phyloP scores from a whole-genome alignment of 139 green algal genomes.

The Chlamydomonas sp. region DNA sequence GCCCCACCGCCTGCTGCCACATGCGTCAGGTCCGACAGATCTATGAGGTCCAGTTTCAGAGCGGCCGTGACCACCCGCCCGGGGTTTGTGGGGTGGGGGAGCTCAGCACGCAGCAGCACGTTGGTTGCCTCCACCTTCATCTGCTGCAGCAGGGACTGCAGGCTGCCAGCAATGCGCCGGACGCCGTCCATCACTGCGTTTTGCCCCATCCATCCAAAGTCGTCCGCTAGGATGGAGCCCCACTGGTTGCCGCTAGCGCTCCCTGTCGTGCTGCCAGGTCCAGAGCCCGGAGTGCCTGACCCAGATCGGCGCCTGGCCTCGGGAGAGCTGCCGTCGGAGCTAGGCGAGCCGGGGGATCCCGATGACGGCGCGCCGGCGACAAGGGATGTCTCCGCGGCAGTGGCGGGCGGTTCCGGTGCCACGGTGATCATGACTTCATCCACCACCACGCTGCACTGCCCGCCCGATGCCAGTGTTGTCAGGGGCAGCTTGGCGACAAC shows the following conservation, averaged over 20 bases:
- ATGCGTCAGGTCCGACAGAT: slow-evolving; percentile 15
- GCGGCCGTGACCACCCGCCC: slow-evolving; percentile 17
- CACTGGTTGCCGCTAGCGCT: neutral
- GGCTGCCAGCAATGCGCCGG: slow-evolving; percentile 61
- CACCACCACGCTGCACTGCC: slow-evolving; percentile 45
- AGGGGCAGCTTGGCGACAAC: slow-evolving; percentile 61
- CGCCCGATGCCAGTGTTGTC: slow-evolving; percentile 1
- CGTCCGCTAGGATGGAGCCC: slow-evolving; percentile 20
- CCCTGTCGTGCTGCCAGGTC: neutral
- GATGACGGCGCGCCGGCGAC: no score
- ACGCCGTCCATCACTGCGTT: slow-evolving; percentile 62
- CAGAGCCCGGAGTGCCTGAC: no score
- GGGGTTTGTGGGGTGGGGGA: slow-evolving; percentile 35
- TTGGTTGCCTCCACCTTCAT: slow-evolving; percentile 55
- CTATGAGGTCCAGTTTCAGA: slow-evolving; percentile 27
- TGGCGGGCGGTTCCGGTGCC: slow-evolving; percentile 27
- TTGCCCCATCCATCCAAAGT: slow-evolving; percentile 36
- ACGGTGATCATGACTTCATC: slow-evolving; percentile 72
- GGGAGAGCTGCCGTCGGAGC: no score
- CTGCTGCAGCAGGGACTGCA: slow-evolving; percentile 73
- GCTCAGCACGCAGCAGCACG: slow-evolving; percentile 57
- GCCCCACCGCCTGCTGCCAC: neutral
- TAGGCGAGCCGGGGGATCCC: no score
- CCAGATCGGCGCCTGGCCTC: no score
- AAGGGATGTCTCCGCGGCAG: no score